Evolutionary conservation across 805 yeast genomes (phyloP).

Genomic region (Lipomyces chichibuensis): DNA sequence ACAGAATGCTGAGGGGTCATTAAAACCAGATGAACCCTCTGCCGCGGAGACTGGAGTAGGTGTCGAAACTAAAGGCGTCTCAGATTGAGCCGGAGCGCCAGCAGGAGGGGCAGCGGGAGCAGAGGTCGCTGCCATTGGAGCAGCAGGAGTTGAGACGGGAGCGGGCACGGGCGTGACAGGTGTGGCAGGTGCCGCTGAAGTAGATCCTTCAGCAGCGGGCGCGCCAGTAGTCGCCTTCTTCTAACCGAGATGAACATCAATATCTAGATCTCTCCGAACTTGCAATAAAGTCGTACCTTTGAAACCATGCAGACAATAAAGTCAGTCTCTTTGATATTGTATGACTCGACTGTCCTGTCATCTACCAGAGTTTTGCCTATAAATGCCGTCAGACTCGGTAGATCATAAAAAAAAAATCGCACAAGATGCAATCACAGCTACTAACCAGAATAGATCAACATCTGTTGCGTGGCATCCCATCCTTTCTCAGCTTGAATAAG

Average conservation of each 20-base stretch:
- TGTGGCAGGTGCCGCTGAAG: constrained; percentile 21
- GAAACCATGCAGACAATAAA: constrained; percentile 92
- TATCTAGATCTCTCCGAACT: not conserved
- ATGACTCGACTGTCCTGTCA: constrained; percentile 69
- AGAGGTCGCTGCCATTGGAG: constrained; percentile 30
- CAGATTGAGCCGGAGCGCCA: constrained; percentile 28
- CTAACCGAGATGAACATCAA: not conserved
- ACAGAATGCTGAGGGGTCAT: constrained; percentile 45
- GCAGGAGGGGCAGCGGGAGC: constrained; percentile 36
- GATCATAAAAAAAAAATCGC: not conserved
- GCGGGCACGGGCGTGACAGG: constrained; percentile 36
- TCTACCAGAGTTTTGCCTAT: constrained; percentile 81
- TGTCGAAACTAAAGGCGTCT: constrained; percentile 34
- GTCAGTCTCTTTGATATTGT: constrained; percentile 77
- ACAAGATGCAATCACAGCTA: not conserved
- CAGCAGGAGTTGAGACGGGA: constrained; percentile 34
- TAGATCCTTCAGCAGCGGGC: constrained; percentile 12
- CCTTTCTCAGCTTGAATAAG: constrained; percentile 68
- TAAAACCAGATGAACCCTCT: constrained; percentile 38
- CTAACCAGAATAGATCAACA: constrained; percentile 83
- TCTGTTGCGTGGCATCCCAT: constrained; percentile 73
- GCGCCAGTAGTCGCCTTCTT: constrained; percentile 34
- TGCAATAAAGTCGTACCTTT: constrained; percentile 42
- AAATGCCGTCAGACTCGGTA: not conserved
- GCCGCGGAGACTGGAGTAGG: constrained; percentile 39